Evolutionary conservation across 257 asterid genomes (phyloP).

Genomic region (Plantago elongata): DNA sequence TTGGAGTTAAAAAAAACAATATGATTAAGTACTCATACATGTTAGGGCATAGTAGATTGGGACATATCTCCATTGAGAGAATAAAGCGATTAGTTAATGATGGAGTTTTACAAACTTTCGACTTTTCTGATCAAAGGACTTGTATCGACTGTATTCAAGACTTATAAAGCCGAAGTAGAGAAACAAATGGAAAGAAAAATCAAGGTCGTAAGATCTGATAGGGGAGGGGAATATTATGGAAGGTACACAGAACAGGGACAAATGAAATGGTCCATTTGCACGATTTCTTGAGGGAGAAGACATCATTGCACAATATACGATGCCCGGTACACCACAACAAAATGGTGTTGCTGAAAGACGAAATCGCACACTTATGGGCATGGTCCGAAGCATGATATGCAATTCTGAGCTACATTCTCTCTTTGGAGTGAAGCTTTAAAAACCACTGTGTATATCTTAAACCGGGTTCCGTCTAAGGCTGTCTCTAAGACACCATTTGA

Average conservation of each 20-base stretch:
- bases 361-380: neutral
- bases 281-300: neutral
- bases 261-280: neutral
- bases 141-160: slow-evolving; percentile 4
- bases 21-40: too few species aligned
- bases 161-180: slow-evolving; percentile 2
- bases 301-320: neutral
- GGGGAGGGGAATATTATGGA: slow-evolving; percentile 14
- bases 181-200: slow-evolving; percentile 11
- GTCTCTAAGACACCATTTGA: neutral
- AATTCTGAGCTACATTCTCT: neutral
- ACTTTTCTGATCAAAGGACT: slow-evolving; percentile 8
- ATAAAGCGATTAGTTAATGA: slow-evolving; percentile 12
- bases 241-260: slow-evolving; percentile 9
- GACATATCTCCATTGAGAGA: slow-evolving; percentile 6
- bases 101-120: neutral
- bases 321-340: neutral
- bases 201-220: slow-evolving; percentile 13
- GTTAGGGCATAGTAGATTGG: neutral
- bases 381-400: neutral
- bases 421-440: neutral
- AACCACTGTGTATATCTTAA: neutral
- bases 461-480: neutral
- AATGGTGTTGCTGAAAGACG: neutral
- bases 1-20: too few species aligned